These are phyloP conservation scores for Psilocybe subaeruginosa DNA, from an alignment of 768 basidiomycete species.

Conservation along the genomic window DNA sequence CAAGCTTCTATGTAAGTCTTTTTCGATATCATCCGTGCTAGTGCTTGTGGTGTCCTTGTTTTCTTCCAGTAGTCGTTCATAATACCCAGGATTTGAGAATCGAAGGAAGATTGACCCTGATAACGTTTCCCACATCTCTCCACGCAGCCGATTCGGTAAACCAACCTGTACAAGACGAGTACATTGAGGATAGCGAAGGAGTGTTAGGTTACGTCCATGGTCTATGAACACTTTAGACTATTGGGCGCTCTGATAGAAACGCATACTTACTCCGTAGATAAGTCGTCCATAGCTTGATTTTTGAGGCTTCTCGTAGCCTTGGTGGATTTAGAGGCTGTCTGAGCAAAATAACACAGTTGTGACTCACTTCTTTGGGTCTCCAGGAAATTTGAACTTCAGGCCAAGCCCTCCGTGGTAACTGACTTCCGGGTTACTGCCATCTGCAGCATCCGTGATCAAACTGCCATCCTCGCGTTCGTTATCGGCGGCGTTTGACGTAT, in stretches of 20 bases:
- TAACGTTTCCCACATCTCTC: conserved; percentile 98
- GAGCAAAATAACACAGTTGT: neutral
- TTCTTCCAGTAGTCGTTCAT: conserved; percentile 72
- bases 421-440: conserved; percentile 45
- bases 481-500: conserved; percentile 57
- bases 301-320: conserved; percentile 88
- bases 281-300: conserved; percentile 93
- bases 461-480: conserved; percentile 73
- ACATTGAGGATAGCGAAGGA: conserved; percentile 94
- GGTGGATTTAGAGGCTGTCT: conserved; percentile 5
- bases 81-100: conserved; percentile 83
- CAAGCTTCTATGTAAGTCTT: conserved; percentile 93
- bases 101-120: conserved; percentile 94
- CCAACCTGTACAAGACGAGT: conserved; percentile 98
- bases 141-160: conserved; percentile 89
- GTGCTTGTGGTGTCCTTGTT: conserved; percentile 80
- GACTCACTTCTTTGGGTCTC: conserved; percentile 86
- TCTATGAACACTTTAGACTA: conserved; percentile 41
- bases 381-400: conserved; percentile 85
- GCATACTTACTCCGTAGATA: conserved; percentile 72
- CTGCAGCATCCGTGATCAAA: conserved; percentile 56
- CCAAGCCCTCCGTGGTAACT: conserved; percentile 81
- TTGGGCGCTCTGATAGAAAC: conserved; percentile 12
- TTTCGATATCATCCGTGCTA: conserved; percentile 98
- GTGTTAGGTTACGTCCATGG: conserved; percentile 93